Evolutionary conservation across 176 grass and related monocot genomes (phyloP).

Genomic region (Oryza meyeriana): DNA sequence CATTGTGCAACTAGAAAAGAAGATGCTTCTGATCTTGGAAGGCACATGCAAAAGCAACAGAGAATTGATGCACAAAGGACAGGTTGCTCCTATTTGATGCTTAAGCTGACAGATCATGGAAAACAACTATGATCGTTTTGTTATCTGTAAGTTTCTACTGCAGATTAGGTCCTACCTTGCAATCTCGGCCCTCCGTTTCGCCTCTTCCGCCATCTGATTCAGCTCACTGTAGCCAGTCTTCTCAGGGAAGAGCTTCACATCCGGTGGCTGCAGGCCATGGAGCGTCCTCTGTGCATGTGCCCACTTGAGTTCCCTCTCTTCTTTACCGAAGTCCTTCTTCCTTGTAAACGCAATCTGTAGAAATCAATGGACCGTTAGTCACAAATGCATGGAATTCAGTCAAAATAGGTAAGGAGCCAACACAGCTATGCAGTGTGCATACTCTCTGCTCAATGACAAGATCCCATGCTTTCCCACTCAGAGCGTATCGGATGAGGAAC

Average conservation of each 20-base stretch:
- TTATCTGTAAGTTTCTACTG: not conserved
- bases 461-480: slow-evolving; percentile 38
- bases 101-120: not conserved
- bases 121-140: not conserved
- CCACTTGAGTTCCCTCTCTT: slow-evolving; percentile 22
- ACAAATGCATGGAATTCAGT: not conserved
- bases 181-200: slow-evolving; percentile 29
- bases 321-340: slow-evolving; percentile 27
- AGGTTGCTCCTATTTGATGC: not conserved
- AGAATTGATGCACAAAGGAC: not conserved
- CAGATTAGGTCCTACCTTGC: not conserved
- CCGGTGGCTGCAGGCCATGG: slow-evolving; percentile 29
- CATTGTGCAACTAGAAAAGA: not conserved
- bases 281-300: slow-evolving; percentile 38
- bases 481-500: slow-evolving; percentile 38
- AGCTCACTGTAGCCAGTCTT: not conserved
- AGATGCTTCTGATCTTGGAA: not conserved
- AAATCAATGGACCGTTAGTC: not conserved
- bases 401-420: not conserved
- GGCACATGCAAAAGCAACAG: not conserved
- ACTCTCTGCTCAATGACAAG: slow-evolving; percentile 28
- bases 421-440: not conserved
- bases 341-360: slow-evolving; percentile 23
- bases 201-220: slow-evolving; percentile 19
- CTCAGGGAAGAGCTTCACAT: slow-evolving; percentile 7